Conservation (phyloP, 2,329 filamentous ascomycete species). For the Fusarium succisae region DNA sequence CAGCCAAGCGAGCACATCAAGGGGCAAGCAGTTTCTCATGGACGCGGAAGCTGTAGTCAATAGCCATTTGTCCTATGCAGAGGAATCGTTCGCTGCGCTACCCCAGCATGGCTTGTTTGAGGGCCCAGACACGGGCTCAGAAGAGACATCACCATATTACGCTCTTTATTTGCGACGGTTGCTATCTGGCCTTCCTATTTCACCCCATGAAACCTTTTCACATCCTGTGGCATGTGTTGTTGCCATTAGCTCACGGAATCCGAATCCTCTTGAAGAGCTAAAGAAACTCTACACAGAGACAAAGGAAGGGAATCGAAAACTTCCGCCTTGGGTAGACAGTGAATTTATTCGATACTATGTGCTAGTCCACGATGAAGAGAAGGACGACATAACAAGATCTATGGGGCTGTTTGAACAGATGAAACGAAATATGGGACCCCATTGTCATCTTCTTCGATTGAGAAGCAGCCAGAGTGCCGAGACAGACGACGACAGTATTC, state of each 20-base stretch:
- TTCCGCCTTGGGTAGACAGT: slow-evolving; percentile 88
- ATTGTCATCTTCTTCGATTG: slow-evolving; percentile 90
- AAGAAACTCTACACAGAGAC: slow-evolving; percentile 85
- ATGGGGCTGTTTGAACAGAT: slow-evolving; percentile 95
- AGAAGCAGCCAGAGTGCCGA: slow-evolving; percentile 86
- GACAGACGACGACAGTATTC: slow-evolving; percentile 90
- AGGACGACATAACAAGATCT: slow-evolving; percentile 89
- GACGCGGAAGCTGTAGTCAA: slow-evolving; percentile 85
- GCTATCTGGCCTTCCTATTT: slow-evolving; percentile 79
- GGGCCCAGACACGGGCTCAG: slow-evolving; percentile 55
- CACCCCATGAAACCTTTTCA: slow-evolving; percentile 90
- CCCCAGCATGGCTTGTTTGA: slow-evolving; percentile 51
- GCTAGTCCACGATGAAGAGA: slow-evolving; percentile 94
- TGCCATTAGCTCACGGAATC: slow-evolving; percentile 90
- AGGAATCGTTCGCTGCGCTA: slow-evolving; percentile 61
- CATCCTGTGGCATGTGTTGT: slow-evolving; percentile 96
- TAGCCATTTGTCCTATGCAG: slow-evolving; percentile 79
- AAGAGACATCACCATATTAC: slow-evolving; percentile 80
- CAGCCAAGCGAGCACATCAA: slow-evolving; percentile 41
- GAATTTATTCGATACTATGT: slow-evolving; percentile 97
- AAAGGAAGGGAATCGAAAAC: slow-evolving; percentile 75
- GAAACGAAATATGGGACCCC: slow-evolving; percentile 97
- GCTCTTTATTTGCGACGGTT: slow-evolving; percentile 84
- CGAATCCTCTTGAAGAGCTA: slow-evolving; percentile 85
- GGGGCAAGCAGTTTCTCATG: slow-evolving; percentile 54